Conservation (phyloP, 2,329 filamentous ascomycete species). For the Aspergillus pseudoglaucus region DNA sequence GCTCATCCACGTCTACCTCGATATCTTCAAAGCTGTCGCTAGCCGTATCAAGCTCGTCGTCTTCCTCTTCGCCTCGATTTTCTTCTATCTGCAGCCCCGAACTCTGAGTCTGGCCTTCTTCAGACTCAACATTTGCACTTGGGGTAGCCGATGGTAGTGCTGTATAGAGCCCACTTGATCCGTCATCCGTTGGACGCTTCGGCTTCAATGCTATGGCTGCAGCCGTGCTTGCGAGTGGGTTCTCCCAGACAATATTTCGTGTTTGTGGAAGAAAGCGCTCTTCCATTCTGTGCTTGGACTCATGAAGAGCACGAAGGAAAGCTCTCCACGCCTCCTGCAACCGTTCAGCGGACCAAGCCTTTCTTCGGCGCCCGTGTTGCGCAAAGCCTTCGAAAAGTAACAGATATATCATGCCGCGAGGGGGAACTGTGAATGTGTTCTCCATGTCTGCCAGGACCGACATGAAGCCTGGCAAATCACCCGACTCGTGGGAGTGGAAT, state of each 20-base stretch:
- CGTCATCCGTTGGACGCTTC: conserved; percentile 4
- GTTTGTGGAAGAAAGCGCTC: conserved; percentile 11
- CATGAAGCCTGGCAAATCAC: conserved; percentile 65
- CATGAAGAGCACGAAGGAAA: conserved; percentile 46
- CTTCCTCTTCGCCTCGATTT: conserved; percentile 5
- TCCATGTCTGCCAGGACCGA: conserved; percentile 74
- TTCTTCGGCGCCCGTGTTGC: conserved; percentile 60
- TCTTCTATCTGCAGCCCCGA: conserved; percentile 3
- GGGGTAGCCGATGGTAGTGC: conserved; percentile 15
- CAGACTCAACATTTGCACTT: background rate
- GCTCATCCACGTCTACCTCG: conserved; percentile 8
- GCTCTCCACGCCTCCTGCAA: conserved; percentile 63
- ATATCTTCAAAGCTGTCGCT: conserved; percentile 2
- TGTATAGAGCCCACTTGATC: conserved; percentile 17
- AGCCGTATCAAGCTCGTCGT: conserved; percentile 1
- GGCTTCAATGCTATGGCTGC: conserved; percentile 3
- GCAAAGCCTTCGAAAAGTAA: conserved; percentile 78
- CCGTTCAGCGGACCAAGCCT: conserved; percentile 65
- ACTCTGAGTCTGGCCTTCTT: conserved; percentile 3
- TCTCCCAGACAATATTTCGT: conserved; percentile 22
- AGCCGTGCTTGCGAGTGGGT: conserved; percentile 17
- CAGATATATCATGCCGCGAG: conserved; percentile 72
- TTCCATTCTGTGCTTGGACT: conserved; percentile 25
- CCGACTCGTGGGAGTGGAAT: conserved; percentile 62
- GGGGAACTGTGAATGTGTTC: conserved; percentile 55